Conservation (phyloP, 2,329 filamentous ascomycete species). For the Pseudogymnoascus pannorum region DNA sequence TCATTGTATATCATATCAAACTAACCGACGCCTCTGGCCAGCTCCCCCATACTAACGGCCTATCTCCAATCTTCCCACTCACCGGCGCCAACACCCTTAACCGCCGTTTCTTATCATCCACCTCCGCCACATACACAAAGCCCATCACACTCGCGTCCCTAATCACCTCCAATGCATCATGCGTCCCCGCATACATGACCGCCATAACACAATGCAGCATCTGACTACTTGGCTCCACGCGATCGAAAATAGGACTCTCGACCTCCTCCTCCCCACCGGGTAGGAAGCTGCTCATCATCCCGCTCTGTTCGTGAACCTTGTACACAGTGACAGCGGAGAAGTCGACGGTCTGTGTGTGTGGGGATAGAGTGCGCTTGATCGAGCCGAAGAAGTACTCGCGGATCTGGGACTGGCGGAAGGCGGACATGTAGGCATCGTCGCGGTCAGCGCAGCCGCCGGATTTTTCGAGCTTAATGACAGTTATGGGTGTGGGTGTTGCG, state of each 20-base stretch:
- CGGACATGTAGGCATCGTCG: conserved; percentile 66
- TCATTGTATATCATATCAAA: conserved; percentile 19
- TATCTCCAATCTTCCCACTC: conserved; percentile 69
- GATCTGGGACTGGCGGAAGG: conserved; percentile 66
- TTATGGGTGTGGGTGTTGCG: conserved; percentile 58
- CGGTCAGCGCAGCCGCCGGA: conserved; percentile 79
- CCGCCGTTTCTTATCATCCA: conserved; percentile 76
- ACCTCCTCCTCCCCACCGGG: conserved; percentile 27
- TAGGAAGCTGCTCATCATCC: conserved; percentile 27
- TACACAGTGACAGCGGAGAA: conserved; percentile 70
- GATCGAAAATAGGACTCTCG: conserved; percentile 45
- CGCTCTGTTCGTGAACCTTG: conserved; percentile 46
- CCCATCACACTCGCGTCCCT: conserved; percentile 80
- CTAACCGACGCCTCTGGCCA: conserved; percentile 77
- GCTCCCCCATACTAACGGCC: conserved; percentile 73
- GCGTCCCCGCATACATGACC: conserved; percentile 68
- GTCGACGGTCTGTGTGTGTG: conserved; percentile 78
- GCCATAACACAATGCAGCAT: conserved; percentile 80
- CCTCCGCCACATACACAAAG: conserved; percentile 86
- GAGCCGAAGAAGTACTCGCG: conserved; percentile 94
- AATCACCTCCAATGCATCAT: conserved; percentile 64
- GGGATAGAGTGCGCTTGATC: conserved; percentile 66
- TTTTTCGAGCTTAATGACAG: conserved; percentile 71
- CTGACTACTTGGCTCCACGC: conserved; percentile 54
- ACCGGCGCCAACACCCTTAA: conserved; percentile 78